Base-by-base conservation (phyloP, 2,329 filamentous ascomycete genomes). In the Diaporthe citrichinensis region DNA sequence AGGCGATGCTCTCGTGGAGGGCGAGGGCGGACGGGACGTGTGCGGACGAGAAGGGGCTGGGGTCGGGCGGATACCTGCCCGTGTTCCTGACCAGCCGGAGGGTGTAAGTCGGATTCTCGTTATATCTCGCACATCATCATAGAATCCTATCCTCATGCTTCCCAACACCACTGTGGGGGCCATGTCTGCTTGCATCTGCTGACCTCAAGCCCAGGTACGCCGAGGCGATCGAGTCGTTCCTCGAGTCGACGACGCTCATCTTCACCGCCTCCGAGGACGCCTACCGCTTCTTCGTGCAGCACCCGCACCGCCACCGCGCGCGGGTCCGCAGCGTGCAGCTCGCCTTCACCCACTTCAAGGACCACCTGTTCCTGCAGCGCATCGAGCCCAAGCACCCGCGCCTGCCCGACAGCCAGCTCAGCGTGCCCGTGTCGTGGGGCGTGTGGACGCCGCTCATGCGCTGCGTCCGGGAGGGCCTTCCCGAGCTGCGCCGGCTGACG, bases 241-340 rank as follows among this genome's bases (percentile, higher is more conserved):
- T 80, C 69, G 78, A 80, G 61, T 75, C 72, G 6, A 78, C 78
- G 46, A 80, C 79, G 14, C 79, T 76, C 0, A 75, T 81, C 51
- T 81, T 81, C 71, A 81, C 79, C 10, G 78, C 78, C 14, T 80
- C 80, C 1, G 72, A 78, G 36, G 80, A 81, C 46, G 79, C 78
- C 23, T 73, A 78, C 53, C 74, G 72, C 41, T 81, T 80, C 75
- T 80, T 80, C 71, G 68, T 79, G 57, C 76, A 77, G 39, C 46
- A 55, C 8, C 79, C 76, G 31, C 79, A 78, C 67, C 71, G 76
- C 3, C 75, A 77, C 53, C 44, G 74, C 14, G 7, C 31, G 5
- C 73, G 65, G n/a, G 65, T 81, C 36, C 78, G 77, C 31, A 71
- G 75, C 34, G 71, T 81, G 3, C 77, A 80, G 46, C 76, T 81